Conservation (phyloP, 306 rosid genomes). For the Ziziphus jujuba region DNA sequence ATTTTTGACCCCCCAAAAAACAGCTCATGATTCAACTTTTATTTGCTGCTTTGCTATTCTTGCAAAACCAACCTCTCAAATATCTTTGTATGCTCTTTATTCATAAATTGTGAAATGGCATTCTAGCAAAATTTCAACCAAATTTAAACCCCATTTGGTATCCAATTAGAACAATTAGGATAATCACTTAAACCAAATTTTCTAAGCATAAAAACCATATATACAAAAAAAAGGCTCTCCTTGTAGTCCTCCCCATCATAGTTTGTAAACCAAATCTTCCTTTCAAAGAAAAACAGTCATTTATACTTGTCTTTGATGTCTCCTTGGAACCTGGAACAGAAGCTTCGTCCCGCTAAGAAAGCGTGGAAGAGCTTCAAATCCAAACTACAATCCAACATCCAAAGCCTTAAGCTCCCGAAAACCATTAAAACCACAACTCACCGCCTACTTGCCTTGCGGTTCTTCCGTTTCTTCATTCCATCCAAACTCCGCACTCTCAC, state of each 20-base stretch:
- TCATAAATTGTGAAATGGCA: not conserved
- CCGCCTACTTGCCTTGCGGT: constrained; percentile 34
- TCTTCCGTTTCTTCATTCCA: constrained; percentile 33
- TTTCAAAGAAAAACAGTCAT: not conserved
- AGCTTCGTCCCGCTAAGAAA: constrained; percentile 55
- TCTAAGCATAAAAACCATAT: constrained; percentile 6
- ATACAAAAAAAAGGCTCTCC: not conserved
- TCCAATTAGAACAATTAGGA: not conserved
- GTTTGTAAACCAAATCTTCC: not conserved
- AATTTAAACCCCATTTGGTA: not conserved
- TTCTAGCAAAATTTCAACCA: not conserved
- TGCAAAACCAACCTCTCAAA: not conserved
- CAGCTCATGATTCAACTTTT: constrained; percentile 5
- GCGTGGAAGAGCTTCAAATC: constrained; percentile 56
- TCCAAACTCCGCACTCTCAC: constrained; percentile 41
- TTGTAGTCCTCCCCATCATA: not conserved
- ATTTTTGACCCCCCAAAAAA: constrained; percentile 17
- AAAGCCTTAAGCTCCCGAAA: constrained; percentile 40
- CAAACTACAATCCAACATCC: constrained; percentile 38
- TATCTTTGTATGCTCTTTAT: not conserved
- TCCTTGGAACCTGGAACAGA: constrained; percentile 39
- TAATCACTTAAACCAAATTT: not conserved
- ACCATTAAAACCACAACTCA: constrained; percentile 37
- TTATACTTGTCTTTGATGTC: constrained; percentile 32
- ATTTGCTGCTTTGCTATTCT: constrained; percentile 7